Base-by-base conservation (phyloP, 169 alveolate genomes). In the Cryptosporidium baileyi region DNA sequence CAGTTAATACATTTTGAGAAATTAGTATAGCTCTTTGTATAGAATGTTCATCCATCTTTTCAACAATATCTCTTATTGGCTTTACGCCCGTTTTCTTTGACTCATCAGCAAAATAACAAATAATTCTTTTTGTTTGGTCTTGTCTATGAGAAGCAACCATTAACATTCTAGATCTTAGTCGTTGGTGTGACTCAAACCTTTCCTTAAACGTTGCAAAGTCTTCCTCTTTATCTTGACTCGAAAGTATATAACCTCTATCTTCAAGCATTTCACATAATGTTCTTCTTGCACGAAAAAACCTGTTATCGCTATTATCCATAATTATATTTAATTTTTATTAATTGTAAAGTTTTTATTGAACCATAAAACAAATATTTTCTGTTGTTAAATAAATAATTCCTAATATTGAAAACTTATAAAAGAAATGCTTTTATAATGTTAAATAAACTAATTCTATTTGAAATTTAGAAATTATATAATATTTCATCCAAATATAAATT, bases 21-120 rank as follows among this genome's bases (percentile, higher is more conserved):
- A 96, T 97, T 67, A 96, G 92, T 36, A 96, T 96, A 47, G 98
- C 98, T 60, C 96, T 88, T 26, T 92, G 95, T 61, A 96, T 94
- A 41, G 92, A 91, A 65, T 95, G 91, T 82, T 95, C 97, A 54
- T 93, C 97, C 98, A 95, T 96, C 79, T 92, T 94, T 80, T 95
- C 97, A 3, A 97, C 93, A 13, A 96, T 93, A 97, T 94, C 97
- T 81, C 97, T 92, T 65, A 96, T 93, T 2, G 98, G 98, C 80
- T 95, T 95, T 34, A 96, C 98, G 8, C 98, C 98, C 7, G 97
- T 95, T 63, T 94, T 94, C 88, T 93, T 95, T 63, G 92, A 90
- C 60, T 95, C 98, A 63, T 95, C 98, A 6, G 97, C 96, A 85
- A 95, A 95, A 88, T 93, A 94, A 38, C 93, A 97, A 40, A 95